These are phyloP conservation scores for Annulohypoxylon truncatum DNA, from an alignment of 2,329 filamentous ascomycete species.

Conservation along the genomic window DNA sequence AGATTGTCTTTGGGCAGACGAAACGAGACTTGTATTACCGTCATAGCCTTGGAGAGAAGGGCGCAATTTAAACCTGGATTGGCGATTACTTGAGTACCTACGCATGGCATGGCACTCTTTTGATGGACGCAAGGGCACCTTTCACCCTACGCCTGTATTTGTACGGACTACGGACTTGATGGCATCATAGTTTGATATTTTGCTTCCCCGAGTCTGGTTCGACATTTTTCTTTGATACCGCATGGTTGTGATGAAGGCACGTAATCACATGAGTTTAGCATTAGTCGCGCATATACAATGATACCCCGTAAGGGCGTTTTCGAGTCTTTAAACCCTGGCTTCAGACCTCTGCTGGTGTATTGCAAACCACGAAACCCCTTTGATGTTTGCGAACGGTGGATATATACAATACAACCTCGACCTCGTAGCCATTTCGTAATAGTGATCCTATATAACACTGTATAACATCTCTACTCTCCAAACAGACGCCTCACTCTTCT, in stretches of 20 bases:
- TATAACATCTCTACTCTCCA: constrained; percentile 67
- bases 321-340: constrained; percentile 22
- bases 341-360: constrained; percentile 6
- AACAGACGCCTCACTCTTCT: constrained; percentile 79
- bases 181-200: constrained; percentile 35
- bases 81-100: constrained; percentile 32
- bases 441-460: neutral
- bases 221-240: constrained; percentile 28
- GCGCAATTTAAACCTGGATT: constrained; percentile 16
- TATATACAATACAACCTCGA: constrained; percentile 32
- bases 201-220: constrained; percentile 21
- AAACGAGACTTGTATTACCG: constrained; percentile 7
- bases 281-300: constrained; percentile 35
- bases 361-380: constrained; percentile 10
- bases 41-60: constrained; percentile 8
- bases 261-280: constrained; percentile 35
- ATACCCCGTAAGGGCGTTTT: constrained; percentile 35
- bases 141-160: constrained; percentile 33
- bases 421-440: constrained; percentile 8
- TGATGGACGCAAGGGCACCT: constrained; percentile 24
- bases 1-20: constrained; percentile 2
- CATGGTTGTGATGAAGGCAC: constrained; percentile 25
- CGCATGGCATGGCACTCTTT: constrained; percentile 36
- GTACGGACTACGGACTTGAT: constrained; percentile 34
- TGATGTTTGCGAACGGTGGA: constrained; percentile 27